These are phyloP conservation scores for Chytriomyces sp. DNA, from an alignment of 192 early-diverging fungal species.

Conservation along the genomic window DNA sequence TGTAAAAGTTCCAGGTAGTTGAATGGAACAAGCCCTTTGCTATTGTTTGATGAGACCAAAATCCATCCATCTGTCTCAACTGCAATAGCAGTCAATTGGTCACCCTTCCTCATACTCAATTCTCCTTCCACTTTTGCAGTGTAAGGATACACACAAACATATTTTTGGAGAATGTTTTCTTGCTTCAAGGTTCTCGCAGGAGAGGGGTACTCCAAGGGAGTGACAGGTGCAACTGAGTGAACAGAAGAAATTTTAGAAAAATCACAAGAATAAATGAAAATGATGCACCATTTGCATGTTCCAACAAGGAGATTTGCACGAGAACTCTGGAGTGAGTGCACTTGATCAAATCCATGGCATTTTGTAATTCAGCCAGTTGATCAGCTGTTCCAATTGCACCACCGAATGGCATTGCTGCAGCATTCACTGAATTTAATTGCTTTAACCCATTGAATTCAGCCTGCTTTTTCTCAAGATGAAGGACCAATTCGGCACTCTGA, in stretches of 20 bases:
- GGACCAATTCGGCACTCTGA: constrained; percentile 32
- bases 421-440: constrained; percentile 40
- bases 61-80: constrained; percentile 46
- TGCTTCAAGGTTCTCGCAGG: no score
- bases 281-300: constrained; percentile 26
- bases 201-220: no score
- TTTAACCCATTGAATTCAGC: constrained; percentile 38
- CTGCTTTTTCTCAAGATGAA: constrained; percentile 31
- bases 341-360: constrained; percentile 41
- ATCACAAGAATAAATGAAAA: constrained; percentile 24
- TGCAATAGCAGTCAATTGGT: constrained; percentile 39
- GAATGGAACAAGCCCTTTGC: constrained; percentile 22
- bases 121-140: constrained; percentile 41
- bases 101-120: constrained; percentile 38
- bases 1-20: background rate
- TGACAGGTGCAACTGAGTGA: background rate
- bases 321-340: constrained; percentile 25
- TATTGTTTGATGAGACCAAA: constrained; percentile 48
- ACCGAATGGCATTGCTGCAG: constrained; percentile 41
- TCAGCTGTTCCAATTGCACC: constrained; percentile 36
- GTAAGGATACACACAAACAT: constrained; percentile 44
- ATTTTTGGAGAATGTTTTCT: constrained; percentile 17
- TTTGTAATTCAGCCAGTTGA: constrained; percentile 47
- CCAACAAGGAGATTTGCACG: constrained; percentile 36
- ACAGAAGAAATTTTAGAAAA: constrained; percentile 26